Conservation (phyloP, 257 asterid genomes). For the Anisodus acutangulus region DNA sequence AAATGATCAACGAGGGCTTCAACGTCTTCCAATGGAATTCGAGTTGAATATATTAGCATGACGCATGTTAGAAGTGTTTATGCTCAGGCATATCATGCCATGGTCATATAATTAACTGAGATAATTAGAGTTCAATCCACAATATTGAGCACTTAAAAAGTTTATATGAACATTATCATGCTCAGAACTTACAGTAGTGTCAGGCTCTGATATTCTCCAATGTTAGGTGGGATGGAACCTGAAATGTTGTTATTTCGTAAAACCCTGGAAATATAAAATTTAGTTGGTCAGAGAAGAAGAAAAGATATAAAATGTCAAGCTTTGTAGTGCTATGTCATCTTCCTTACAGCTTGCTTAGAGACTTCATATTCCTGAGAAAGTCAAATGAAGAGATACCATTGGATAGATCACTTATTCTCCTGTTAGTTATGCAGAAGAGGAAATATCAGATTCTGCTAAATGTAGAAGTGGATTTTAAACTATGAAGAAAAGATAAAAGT, state of each 20-base stretch:
- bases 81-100: neutral
- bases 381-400: slow-evolving; percentile 73
- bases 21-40: neutral
- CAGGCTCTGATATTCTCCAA: slow-evolving; percentile 57
- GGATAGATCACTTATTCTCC: slow-evolving; percentile 83
- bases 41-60: neutral
- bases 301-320: neutral
- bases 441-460: slow-evolving; percentile 33
- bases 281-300: neutral
- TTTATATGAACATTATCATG: neutral
- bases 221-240: slow-evolving; percentile 63
- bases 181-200: slow-evolving; percentile 56
- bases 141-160: neutral
- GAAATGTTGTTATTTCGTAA: slow-evolving; percentile 76
- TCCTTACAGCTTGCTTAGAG: slow-evolving; percentile 63
- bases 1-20: no score
- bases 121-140: no score
- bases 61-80: neutral
- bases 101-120: neutral
- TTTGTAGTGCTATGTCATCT: slow-evolving; percentile 10
- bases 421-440: slow-evolving; percentile 33
- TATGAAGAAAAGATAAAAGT: neutral
- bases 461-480: neutral
- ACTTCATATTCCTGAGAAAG: slow-evolving; percentile 55
- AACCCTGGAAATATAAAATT: slow-evolving; percentile 45